phyloP scores from a whole-genome alignment of 75 land plant species.

The Sequoia sempervirens region DNA sequence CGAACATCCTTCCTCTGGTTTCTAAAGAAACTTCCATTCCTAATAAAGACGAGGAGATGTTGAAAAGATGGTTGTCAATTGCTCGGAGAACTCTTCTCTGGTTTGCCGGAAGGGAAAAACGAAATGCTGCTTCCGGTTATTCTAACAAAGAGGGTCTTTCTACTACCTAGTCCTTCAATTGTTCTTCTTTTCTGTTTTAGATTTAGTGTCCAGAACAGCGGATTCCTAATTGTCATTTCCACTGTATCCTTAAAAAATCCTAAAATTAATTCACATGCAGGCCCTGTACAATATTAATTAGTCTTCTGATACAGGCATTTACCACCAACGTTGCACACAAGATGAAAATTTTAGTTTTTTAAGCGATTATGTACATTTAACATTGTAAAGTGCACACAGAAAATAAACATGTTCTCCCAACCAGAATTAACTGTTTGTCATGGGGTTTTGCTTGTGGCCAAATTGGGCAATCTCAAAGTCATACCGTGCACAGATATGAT shows the following conservation, averaged over 20 bases:
- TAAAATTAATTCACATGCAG: not conserved
- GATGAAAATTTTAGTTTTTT: too few relatives aligned
- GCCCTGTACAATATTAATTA: not conserved
- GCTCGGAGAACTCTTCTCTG: conserved; percentile 66
- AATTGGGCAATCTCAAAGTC: too few relatives aligned
- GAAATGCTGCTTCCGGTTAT: not conserved
- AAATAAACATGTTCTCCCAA: too few relatives aligned
- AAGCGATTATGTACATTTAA: too few relatives aligned
- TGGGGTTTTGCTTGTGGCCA: too few relatives aligned
- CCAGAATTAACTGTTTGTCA: too few relatives aligned
- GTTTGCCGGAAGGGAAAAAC: conserved; percentile 33
- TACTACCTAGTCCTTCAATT: not conserved
- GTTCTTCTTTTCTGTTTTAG: not conserved
- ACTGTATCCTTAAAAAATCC: not conserved
- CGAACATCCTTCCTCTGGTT: not conserved
- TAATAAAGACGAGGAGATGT: conserved; percentile 37
- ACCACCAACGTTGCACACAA: too few relatives aligned
- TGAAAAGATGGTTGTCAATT: conserved; percentile 73
- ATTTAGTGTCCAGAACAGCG: not conserved
- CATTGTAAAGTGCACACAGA: too few relatives aligned
- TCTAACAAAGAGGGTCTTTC: not conserved
- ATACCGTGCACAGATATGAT: too few relatives aligned
- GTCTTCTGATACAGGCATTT: not conserved
- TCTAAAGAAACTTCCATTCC: not conserved
- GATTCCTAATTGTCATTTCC: not conserved